Evolutionary conservation across 2,329 filamentous ascomycete genomes (phyloP).

Genomic region (Metarhizium brunneum): DNA sequence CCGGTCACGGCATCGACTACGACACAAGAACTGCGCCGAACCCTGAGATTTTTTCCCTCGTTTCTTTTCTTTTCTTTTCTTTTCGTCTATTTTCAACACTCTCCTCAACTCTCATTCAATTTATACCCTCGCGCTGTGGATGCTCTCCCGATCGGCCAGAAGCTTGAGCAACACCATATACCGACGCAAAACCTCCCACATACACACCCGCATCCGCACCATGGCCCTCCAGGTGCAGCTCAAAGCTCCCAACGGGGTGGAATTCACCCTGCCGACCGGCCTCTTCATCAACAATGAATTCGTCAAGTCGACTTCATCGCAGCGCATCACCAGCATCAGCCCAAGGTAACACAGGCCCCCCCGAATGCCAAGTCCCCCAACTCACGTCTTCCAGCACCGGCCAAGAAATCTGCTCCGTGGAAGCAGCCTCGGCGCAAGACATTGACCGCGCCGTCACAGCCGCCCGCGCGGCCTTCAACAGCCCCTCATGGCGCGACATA

Average conservation of each 20-base stretch:
- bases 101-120: too few species aligned
- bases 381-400: constrained; percentile 16
- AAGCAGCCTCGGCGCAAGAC: constrained; percentile 20
- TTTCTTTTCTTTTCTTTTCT: too few species aligned
- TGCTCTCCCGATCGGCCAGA: not conserved
- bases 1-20: too few species aligned
- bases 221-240: constrained; percentile 13
- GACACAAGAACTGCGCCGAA: too few species aligned
- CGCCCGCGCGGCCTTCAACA: constrained; percentile 59
- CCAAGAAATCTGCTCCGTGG: constrained; percentile 21
- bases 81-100: too few species aligned
- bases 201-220: not conserved
- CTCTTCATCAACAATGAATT: constrained; percentile 75
- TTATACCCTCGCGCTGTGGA: too few species aligned
- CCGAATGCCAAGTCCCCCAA: too few species aligned
- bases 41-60: too few species aligned
- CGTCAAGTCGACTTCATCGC: constrained; percentile 46
- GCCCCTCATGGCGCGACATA: constrained; percentile 60
- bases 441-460: constrained; percentile 23
- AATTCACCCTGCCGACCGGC: constrained; percentile 57
- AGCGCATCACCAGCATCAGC: constrained; percentile 53
- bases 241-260: constrained; percentile 48
- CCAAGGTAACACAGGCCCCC: constrained; percentile 18
- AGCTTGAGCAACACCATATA: not conserved
- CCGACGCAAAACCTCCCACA: too few species aligned